phyloP scores from a whole-genome alignment of 1,284 basidiomycete species.

The Heterobasidion occidentale region DNA sequence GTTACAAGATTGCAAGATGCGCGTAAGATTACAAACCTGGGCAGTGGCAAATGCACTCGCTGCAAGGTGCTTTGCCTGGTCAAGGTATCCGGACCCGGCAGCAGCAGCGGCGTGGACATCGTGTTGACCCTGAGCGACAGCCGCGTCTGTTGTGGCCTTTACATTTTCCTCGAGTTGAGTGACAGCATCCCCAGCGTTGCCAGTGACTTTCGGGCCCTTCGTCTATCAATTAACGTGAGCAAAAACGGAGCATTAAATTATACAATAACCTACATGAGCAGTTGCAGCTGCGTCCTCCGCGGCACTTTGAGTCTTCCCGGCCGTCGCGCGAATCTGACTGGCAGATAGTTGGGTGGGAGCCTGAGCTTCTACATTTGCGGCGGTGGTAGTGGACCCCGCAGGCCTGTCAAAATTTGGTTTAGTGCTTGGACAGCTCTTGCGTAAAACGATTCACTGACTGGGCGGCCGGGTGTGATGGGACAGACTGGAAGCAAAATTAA shows the following conservation, averaged over 20 bases:
- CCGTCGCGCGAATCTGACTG: conserved; percentile 9
- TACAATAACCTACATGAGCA: conserved; percentile 11
- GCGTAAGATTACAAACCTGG: conserved; percentile 30
- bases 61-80: conserved; percentile 43
- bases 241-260: not conserved
- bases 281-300: conserved; percentile 13
- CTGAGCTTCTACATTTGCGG: conserved; percentile 5
- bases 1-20: not conserved
- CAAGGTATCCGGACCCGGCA: conserved; percentile 37
- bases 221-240: conserved; percentile 21
- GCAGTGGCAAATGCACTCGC: conserved; percentile 39
- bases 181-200: conserved; percentile 29
- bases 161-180: conserved; percentile 36
- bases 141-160: conserved; percentile 36
- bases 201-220: conserved; percentile 35
- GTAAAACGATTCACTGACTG: not conserved
- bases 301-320: conserved; percentile 9
- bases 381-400: conserved; percentile 5
- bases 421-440: not conserved
- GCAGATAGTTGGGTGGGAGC: conserved; percentile 5
- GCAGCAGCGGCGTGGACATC: conserved; percentile 38
- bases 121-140: conserved; percentile 45
- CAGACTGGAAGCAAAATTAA: too few species aligned
- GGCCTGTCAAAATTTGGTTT: not conserved
- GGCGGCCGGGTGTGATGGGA: too few species aligned